Evolutionary conservation across 2,329 filamentous ascomycete species (phyloP).

Genomic region (Annulohypoxylon truncatum): DNA sequence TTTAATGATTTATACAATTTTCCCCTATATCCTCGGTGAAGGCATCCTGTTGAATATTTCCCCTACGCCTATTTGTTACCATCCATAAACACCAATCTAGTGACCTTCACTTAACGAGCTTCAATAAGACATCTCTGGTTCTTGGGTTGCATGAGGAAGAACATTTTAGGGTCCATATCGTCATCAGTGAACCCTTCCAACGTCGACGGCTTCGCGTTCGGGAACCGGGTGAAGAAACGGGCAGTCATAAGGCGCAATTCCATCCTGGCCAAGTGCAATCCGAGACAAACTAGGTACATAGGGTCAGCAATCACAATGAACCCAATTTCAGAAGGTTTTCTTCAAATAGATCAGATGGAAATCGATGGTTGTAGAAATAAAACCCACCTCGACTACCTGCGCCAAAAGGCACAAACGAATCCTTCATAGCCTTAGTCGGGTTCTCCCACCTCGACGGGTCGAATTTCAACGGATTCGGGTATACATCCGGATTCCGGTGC

Average conservation of each 20-base stretch:
- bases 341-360: too few species aligned
- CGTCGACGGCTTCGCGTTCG: slow-evolving; percentile 49
- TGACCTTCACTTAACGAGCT: background rate
- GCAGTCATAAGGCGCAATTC: slow-evolving; percentile 65
- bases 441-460: slow-evolving; percentile 55
- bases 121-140: slow-evolving; percentile 51
- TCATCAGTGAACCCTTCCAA: slow-evolving; percentile 51
- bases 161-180: slow-evolving; percentile 52
- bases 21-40: background rate
- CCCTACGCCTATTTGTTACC: background rate
- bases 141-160: slow-evolving; percentile 51
- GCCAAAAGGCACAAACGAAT: slow-evolving; percentile 64
- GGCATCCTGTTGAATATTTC: too few species aligned
- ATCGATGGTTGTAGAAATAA: background rate
- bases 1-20: background rate
- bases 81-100: background rate
- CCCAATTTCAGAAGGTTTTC: too few species aligned
- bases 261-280: slow-evolving; percentile 67
- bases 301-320: slow-evolving; percentile 6
- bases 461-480: slow-evolving; percentile 53
- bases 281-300: slow-evolving; percentile 60
- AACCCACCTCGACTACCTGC: slow-evolving; percentile 59
- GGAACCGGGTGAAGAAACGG: slow-evolving; percentile 63
- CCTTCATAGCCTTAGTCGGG: slow-evolving; percentile 55
- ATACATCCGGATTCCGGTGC: slow-evolving; percentile 57